Evolutionary conservation across 2,329 filamentous ascomycete species (phyloP).

Genomic region (Ophioceras dolichostomum): DNA sequence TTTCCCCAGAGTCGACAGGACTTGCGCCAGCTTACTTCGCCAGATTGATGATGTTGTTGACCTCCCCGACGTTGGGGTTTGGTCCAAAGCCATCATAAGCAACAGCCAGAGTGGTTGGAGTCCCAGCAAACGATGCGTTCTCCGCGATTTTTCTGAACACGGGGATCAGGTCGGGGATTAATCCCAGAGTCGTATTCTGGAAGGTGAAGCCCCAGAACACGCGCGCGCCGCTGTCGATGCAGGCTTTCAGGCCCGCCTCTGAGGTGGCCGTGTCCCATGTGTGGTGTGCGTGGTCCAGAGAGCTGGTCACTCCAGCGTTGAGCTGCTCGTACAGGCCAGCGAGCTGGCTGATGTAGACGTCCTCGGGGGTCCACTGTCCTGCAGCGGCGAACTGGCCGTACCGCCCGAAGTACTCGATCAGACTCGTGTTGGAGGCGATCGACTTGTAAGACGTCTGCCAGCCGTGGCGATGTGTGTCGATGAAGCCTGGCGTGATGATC

Average conservation of each 20-base stretch:
- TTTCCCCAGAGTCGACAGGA: no score
- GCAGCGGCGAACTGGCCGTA: conserved; percentile 22
- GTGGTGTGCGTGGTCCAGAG: conserved; percentile 39
- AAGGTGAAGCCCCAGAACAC: conserved; percentile 34
- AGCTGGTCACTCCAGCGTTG: conserved; percentile 39
- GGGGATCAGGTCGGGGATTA: conserved; percentile 22
- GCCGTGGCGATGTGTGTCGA: conserved; percentile 42
- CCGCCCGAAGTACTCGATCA: conserved; percentile 32
- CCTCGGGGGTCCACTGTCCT: conserved; percentile 23
- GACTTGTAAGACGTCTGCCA: conserved; percentile 46
- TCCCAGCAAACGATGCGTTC: conserved; percentile 12
- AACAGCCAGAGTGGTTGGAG: conserved; percentile 23
- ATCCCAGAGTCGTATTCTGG: conserved; percentile 20
- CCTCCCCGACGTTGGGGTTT: conserved; percentile 13
- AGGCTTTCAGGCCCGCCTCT: conserved; percentile 30
- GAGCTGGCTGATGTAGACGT: conserved; percentile 33
- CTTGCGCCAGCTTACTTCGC: conserved; percentile 18
- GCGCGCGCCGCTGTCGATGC: conserved; percentile 32
- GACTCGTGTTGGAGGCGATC: conserved; percentile 34
- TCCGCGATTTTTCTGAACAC: conserved; percentile 24
- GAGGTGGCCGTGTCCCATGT: conserved; percentile 29
- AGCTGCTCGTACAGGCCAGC: conserved; percentile 35
- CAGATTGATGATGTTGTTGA: conserved; percentile 18
- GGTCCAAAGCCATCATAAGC: conserved; percentile 26
- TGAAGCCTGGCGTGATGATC: conserved; percentile 41